These are phyloP conservation scores for Lumnitzera racemosa DNA, from an alignment of 345 rosid genomes.

Conservation along the genomic window DNA sequence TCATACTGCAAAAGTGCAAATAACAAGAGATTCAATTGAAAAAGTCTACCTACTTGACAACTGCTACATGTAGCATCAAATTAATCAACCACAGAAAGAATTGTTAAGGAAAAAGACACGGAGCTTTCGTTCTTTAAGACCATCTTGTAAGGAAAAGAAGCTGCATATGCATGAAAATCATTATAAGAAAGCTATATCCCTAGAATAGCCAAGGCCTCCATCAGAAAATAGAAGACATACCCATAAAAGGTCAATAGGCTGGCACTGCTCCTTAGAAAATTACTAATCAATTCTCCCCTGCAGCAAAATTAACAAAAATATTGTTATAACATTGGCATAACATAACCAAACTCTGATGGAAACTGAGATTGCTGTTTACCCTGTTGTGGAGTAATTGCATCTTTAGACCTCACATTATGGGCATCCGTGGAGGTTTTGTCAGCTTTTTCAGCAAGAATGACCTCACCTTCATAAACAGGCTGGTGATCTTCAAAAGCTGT, in stretches of 20 bases:
- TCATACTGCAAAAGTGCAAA: conserved; percentile 57
- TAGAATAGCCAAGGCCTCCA: conserved; percentile 2
- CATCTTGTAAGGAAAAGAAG: conserved; percentile 83
- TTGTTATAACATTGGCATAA: neutral
- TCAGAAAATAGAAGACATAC: conserved; percentile 36
- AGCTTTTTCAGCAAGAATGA: conserved; percentile 69
- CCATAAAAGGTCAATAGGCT: conserved; percentile 85
- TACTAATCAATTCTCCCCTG: conserved; percentile 83
- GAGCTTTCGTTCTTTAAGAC: conserved; percentile 87
- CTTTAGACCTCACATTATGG: conserved; percentile 27
- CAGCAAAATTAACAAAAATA: conserved; percentile 16
- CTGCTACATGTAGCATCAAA: neutral
- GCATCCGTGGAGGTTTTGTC: conserved; percentile 42
- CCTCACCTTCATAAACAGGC: conserved; percentile 98
- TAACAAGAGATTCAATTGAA: neutral
- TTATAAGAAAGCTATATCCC: neutral
- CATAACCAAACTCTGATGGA: neutral
- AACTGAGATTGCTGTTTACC: conserved; percentile 30
- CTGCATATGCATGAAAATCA: conserved; percentile 31
- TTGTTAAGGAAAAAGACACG: conserved; percentile 97
- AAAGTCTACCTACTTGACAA: neutral
- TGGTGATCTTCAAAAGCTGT: conserved; percentile 50
- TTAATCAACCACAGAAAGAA: neutral
- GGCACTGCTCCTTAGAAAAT: conserved; percentile 75
- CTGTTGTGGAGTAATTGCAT: conserved; percentile 62